Base-by-base conservation (phyloP, 345 rosid species). In the Linum trigynum region DNA sequence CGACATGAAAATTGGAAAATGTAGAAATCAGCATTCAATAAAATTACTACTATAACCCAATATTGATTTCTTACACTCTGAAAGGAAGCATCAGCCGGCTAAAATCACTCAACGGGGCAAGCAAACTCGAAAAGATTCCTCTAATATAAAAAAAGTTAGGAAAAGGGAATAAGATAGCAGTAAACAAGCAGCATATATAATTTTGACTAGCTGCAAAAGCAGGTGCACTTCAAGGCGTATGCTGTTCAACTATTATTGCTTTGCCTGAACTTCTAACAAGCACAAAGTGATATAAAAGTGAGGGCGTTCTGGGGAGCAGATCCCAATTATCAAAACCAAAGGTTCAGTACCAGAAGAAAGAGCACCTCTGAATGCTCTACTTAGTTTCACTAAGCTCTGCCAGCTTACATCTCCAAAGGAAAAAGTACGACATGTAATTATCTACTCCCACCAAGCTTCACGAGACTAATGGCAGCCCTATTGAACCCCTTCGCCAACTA, bases 31-130 rank as follows among this genome's bases (percentile, higher is more conserved):
- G 14, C n/a, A 16, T 6, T 32, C 63, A 62, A 60, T 5, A 67
- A 23, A 72, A 38, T 10, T 10, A 56, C 15, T 63, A 64, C 17
- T 55, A 15, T 59, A 62, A 65, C 11, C 58, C 39, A 36, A 61
- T 64, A 69, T 39, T 7, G 11, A 23, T 23, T 39, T 37, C 32
- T 23, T 23, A 23, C 32, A 23, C 32, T 23, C 32, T 23, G 0
- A 23, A 23, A 1, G 32, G 32, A 23, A 23, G 32, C 32, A 23
- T 23, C 32, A 23, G 32, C 32, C 32, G 32, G 32, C 32, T 23
- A 23, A 23, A 23, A 23, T 23, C 32, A 23, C 15, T 39, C 48
- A 55, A 39, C 6, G 71, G 23, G 0, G 16, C 36, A 50, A 40
- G 14, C 43, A 38, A 14, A 35, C 35, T 32, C 40, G 4, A 8